Evolutionary conservation across 352 stramenopile species (phyloP), one percentile per base, ranked within the genome.

Genomic region (Globisporangium megalacanthum): DNA sequence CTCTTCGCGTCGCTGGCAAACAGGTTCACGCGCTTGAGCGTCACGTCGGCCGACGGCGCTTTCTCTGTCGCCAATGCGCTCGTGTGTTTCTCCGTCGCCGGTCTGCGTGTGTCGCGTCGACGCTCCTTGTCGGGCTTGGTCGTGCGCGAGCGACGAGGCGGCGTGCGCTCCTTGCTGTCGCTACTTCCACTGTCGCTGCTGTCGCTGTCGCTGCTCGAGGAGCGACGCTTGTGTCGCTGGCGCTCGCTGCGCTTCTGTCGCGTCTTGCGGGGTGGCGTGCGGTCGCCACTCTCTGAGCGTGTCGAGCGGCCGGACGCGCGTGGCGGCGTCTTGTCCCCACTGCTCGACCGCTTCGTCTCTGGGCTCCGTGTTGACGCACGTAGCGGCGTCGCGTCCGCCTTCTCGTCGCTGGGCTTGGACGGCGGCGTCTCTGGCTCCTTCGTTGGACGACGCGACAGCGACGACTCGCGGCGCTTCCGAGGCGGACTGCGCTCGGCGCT

Each of bases 1-100:
- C 37, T 68, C 33, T 72, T 71, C 0, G 59, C 56, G 49, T 93
- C 76, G 31, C 65, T 46, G 6, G 64, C 33, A 9, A 87, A 62
- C 50, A 79, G 68, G 52, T 74, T 76, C 42, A 65, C 58, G 25
- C 61, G 69, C 45, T 54, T 51, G 20, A 56, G 54, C n/a, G 50
- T 29, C 25, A 29, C 33, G 10, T 55, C 58, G 13, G 58, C 36
- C 8, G 52, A n/a, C 25, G 25, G 25, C n/a, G 42, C 35, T 22
- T 44, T 25, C 8, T 50, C 57, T 7, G 46, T 19, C 13, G 47
- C 14, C 15, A 48, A 48, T 65, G 17, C 6, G 42, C 19, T n/a
- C 52, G 29, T 37, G 25, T 29, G 25, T 4, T 29, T 29, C 25
- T 29, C 25, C 25, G 25, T 29, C 1, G 25, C 25, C 25, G 25